Conservation (phyloP, 768 basidiomycete species). For the Suillus alpinus region DNA sequence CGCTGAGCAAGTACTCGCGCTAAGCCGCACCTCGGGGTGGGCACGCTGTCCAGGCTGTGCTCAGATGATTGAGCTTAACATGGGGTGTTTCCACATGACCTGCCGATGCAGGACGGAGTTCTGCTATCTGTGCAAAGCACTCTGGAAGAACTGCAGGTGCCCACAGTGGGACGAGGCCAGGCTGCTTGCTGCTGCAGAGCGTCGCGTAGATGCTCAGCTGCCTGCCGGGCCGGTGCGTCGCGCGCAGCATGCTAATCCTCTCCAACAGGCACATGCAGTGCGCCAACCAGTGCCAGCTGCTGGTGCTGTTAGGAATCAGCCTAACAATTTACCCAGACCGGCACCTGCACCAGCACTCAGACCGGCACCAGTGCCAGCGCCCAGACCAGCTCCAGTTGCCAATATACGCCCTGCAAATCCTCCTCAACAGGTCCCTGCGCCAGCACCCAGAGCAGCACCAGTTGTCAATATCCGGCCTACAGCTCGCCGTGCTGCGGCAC, state of each 20-base stretch:
- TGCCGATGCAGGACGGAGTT: slow-evolving; percentile 39
- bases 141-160: slow-evolving; percentile 66
- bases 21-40: slow-evolving; percentile 30
- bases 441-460: slow-evolving; percentile 3
- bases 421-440: background rate
- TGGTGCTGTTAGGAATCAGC: background rate
- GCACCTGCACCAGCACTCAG: background rate
- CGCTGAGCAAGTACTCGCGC: slow-evolving; percentile 24
- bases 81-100: slow-evolving; percentile 41
- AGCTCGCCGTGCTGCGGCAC: background rate
- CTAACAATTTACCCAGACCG: background rate
- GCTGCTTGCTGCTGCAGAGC: slow-evolving; percentile 39
- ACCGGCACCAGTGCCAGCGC: slow-evolving; percentile 1
- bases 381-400: background rate
- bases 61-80: slow-evolving; percentile 35
- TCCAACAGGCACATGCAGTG: background rate
- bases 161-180: slow-evolving; percentile 62
- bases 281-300: slow-evolving; percentile 3
- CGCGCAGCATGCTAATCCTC: slow-evolving; percentile 30
- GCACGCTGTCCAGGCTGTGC: slow-evolving; percentile 39
- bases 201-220: slow-evolving; percentile 40
- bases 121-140: slow-evolving; percentile 47
- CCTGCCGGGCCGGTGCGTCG: slow-evolving; percentile 30
- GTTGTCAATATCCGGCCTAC: background rate
- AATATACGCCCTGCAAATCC: background rate